Conservation (phyloP, 2,329 filamentous ascomycete species). For the Pseudocercospora ulei region DNA sequence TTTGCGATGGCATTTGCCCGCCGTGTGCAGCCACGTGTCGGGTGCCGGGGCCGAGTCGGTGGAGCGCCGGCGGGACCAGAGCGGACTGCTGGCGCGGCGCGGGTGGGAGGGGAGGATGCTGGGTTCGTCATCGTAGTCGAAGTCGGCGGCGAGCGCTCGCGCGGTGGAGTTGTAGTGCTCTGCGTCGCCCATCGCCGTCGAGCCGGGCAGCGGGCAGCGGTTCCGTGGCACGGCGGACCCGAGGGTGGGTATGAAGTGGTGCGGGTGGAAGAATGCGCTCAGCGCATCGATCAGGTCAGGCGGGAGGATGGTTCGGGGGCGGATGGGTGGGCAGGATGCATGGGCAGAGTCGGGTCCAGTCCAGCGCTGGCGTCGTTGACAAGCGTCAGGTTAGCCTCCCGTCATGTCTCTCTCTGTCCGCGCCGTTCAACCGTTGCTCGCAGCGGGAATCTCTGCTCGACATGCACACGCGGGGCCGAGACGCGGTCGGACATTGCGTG, state of each 20-base stretch:
- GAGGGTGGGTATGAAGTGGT: not conserved
- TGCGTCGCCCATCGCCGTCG: conserved; percentile 18
- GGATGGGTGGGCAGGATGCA: too few species aligned
- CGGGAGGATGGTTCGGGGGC: too few species aligned
- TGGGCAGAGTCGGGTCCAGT: too few species aligned
- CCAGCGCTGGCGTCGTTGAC: too few species aligned
- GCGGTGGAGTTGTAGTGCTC: conserved; percentile 45
- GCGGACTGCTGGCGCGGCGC: conserved; percentile 32
- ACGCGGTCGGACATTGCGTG: too few species aligned
- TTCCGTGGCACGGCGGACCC: not conserved
- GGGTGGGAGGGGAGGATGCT: conserved; percentile 35
- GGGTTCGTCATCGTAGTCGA: conserved; percentile 35
- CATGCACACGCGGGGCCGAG: too few species aligned
- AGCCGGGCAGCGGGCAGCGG: not conserved
- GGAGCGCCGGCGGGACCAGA: conserved; percentile 19
- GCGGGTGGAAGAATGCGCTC: conserved; percentile 6
- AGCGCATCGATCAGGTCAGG: too few species aligned
- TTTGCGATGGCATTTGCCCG: conserved; percentile 41
- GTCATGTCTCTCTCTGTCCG: too few species aligned
- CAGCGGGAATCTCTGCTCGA: too few species aligned
- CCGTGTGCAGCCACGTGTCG: conserved; percentile 37
- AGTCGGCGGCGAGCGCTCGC: conserved; percentile 46
- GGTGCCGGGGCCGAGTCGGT: conserved; percentile 30
- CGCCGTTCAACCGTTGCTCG: too few species aligned
- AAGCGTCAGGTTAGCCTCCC: too few species aligned